Base-by-base conservation (phyloP, 768 basidiomycete species). In the Phylloporus rhodoxanthus region DNA sequence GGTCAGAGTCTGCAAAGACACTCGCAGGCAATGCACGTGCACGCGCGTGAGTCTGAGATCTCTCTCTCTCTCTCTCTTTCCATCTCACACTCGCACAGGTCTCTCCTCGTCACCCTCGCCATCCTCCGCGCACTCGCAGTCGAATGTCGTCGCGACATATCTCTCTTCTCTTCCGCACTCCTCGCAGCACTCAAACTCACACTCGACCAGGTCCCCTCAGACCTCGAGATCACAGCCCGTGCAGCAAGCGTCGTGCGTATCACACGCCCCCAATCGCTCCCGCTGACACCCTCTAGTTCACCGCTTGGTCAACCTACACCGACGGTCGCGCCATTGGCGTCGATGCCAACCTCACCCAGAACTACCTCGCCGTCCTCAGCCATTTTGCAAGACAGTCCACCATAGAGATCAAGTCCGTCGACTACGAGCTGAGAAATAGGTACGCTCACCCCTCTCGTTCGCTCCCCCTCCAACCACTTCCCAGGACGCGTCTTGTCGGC, bases 231-330 rank as follows among this genome's bases (percentile, higher is more conserved):
- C 9, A 71, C 77, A 29, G 85, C 85, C 4, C 79, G 86, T 59
- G 82, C 85, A 10, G 91, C 91, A 19, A 86, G 79, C 60, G 80
- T 92, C 46, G 91, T 91, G 65, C 59, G 87, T 77, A 11, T 15
- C 26, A 13, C 34, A 19, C 17, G 49, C 0, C 4, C 38, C 19
- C 38, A 1, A 14, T 21, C 51, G 6, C 19, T 11, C 13, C 17
- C 17, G 20, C 42, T 58, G 6, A 52, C 30, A 39, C 3, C 15
- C n/a, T 4, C 28, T 57, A 93, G 87, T 91, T 95, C 59, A 88
- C 85, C 3, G 85, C 91, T 1, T 97, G 91, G 86, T 85, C 87
- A 17, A 93, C 92, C 14, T 96, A 84, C 57, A 91, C 93, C 19
- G 86, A 94, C 57, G 91, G 91, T 0, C 82, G 83, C 47, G 72